A percentile compares a stretch with the other conserved stretches of the same genome.
These are phyloP conservation scores for Scytalidium sp. DNA, from an alignment of 2,329 filamentous ascomycete species.

Conservation along the genomic window DNA sequence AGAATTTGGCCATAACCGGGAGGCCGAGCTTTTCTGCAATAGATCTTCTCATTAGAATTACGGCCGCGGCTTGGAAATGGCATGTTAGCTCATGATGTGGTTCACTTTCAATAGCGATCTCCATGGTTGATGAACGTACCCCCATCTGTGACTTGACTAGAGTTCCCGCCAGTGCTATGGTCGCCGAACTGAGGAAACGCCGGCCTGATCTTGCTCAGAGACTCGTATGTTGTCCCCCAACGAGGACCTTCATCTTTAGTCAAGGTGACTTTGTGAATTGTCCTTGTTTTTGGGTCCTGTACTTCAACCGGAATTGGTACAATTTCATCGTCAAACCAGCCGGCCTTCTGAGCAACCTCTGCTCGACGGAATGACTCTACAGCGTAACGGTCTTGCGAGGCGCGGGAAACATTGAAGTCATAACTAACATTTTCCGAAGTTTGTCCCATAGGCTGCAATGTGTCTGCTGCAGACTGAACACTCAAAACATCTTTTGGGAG, in stretches of 20 bases:
- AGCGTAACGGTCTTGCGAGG: slow-evolving; percentile 79
- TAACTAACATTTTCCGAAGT: slow-evolving; percentile 91
- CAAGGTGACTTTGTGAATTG: slow-evolving; percentile 78
- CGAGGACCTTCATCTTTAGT: slow-evolving; percentile 81
- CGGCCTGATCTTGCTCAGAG: slow-evolving; percentile 78
- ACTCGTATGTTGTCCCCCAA: slow-evolving; percentile 76
- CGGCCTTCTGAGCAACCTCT: slow-evolving; percentile 72
- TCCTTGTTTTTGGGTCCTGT: slow-evolving; percentile 82
- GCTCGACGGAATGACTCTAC: slow-evolving; percentile 86
- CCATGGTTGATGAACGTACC: slow-evolving; percentile 41
- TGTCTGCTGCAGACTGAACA: slow-evolving; percentile 82
- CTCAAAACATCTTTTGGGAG: slow-evolving; percentile 65
- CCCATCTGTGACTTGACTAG: slow-evolving; percentile 88
- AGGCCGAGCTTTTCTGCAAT: slow-evolving; percentile 83
- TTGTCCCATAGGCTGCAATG: slow-evolving; percentile 92
- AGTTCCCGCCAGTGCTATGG: slow-evolving; percentile 89
- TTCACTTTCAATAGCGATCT: no score
- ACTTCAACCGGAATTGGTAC: slow-evolving; percentile 77
- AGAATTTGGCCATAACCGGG: slow-evolving; percentile 92
- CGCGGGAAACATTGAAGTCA: slow-evolving; percentile 68
- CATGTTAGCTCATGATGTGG: no score
- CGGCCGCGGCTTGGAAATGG: slow-evolving; percentile 81
- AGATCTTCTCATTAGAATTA: slow-evolving; percentile 92
- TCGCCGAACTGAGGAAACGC: slow-evolving; percentile 84
- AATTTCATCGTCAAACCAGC: slow-evolving; percentile 88